phyloP scores from a whole-genome alignment of 1,139 yeast species.

The Yamadazyma aaseri region DNA sequence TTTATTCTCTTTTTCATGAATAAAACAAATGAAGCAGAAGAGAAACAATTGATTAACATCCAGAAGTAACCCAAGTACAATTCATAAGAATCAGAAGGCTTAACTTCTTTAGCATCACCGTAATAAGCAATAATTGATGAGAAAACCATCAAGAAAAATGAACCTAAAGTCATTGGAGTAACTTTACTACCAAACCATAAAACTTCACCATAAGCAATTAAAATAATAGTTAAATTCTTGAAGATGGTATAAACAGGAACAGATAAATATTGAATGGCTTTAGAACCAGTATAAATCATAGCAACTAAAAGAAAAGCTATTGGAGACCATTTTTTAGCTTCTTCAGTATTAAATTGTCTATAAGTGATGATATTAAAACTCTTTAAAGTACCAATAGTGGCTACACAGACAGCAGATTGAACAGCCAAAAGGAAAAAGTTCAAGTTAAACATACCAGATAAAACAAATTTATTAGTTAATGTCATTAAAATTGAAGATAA shows the following conservation, averaged over 20 bases:
- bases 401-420: slow-evolving; percentile 79
- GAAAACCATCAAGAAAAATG: slow-evolving; percentile 87
- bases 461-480: slow-evolving; percentile 93
- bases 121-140: slow-evolving; percentile 92
- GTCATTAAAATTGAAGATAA: slow-evolving; percentile 94
- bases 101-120: slow-evolving; percentile 63
- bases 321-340: slow-evolving; percentile 95
- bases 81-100: slow-evolving; percentile 38
- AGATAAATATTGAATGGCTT: slow-evolving; percentile 85
- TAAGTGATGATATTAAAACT: slow-evolving; percentile 74
- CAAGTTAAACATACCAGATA: slow-evolving; percentile 84
- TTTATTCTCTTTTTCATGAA: slow-evolving; percentile 97
- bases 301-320: slow-evolving; percentile 83
- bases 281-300: slow-evolving; percentile 96
- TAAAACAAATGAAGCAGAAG: slow-evolving; percentile 90
- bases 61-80: slow-evolving; percentile 87
- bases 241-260: slow-evolving; percentile 97
- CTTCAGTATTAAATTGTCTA: slow-evolving; percentile 80
- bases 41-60: slow-evolving; percentile 93
- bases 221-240: slow-evolving; percentile 93
- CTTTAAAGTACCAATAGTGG: slow-evolving; percentile 70
- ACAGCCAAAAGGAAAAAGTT: slow-evolving; percentile 83
- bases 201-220: slow-evolving; percentile 98
- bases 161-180: slow-evolving; percentile 83
- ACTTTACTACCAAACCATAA: slow-evolving; percentile 95